These are phyloP conservation scores for Aspergillus novofumigatus DNA, from an alignment of 2,329 filamentous ascomycete species.

Conservation along the genomic window DNA sequence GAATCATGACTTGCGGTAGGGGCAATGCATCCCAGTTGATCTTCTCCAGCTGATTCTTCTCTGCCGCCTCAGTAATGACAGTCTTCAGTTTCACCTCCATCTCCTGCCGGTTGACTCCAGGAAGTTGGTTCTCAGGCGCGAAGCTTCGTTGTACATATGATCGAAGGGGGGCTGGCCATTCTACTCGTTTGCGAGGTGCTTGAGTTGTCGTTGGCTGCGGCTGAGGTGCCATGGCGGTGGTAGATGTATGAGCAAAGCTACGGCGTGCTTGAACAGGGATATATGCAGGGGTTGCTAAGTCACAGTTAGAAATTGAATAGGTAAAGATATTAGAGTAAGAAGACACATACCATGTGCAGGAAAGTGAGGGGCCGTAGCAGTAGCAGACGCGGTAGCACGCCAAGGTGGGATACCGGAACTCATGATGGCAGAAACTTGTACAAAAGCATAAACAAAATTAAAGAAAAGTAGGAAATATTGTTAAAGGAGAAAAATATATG, in stretches of 20 bases:
- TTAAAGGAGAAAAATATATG: slow-evolving; percentile 8
- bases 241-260: slow-evolving; percentile 47
- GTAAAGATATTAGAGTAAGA: neutral
- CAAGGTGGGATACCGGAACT: slow-evolving; percentile 38
- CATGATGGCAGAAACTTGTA: slow-evolving; percentile 26
- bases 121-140: slow-evolving; percentile 64
- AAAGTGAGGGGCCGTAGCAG: slow-evolving; percentile 26
- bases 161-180: slow-evolving; percentile 79
- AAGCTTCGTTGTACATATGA: slow-evolving; percentile 88
- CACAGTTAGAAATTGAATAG: slow-evolving; percentile 13
- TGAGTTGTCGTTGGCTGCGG: slow-evolving; percentile 31
- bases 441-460: slow-evolving; percentile 12
- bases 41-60: slow-evolving; percentile 64
- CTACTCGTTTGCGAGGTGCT: slow-evolving; percentile 53
- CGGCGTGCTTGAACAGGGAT: slow-evolving; percentile 61
- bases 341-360: slow-evolving; percentile 28
- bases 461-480: slow-evolving; percentile 12
- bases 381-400: slow-evolving; percentile 31
- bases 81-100: slow-evolving; percentile 81
- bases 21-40: slow-evolving; percentile 82
- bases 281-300: slow-evolving; percentile 50
- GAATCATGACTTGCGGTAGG: slow-evolving; percentile 79
- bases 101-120: slow-evolving; percentile 60
- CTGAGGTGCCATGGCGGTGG: slow-evolving; percentile 17
- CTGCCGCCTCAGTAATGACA: slow-evolving; percentile 78